Evolutionary conservation across 73 alveolate species (phyloP).

Genomic region (Paramecium biaurelia): DNA sequence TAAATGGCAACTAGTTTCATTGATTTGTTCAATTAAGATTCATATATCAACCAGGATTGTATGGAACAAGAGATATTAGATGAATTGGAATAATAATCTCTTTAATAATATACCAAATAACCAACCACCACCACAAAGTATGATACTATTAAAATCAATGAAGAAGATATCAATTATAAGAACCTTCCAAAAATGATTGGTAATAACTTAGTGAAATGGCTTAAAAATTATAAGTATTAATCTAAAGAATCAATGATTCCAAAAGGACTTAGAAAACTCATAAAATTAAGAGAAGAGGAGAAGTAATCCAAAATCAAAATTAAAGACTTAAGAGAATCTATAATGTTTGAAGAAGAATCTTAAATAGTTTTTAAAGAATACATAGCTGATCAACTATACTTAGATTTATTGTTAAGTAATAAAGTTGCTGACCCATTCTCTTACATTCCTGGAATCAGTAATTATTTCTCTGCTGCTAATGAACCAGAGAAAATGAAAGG

Average conservation of each 20-base stretch:
- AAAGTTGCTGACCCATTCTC: not conserved
- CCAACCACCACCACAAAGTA: not conserved
- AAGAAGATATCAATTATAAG: not conserved
- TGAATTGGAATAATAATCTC: not conserved
- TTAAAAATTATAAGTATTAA: not conserved
- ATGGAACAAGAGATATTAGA: not conserved
- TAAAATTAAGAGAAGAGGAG: not conserved
- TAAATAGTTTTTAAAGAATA: not conserved
- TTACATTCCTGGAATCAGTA: not conserved
- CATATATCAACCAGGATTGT: not conserved
- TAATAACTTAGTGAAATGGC: not conserved
- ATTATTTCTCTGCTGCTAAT: not conserved
- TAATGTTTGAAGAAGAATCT: not conserved
- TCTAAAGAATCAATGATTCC: not conserved
- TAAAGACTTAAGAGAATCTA: not conserved
- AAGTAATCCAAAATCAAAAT: not conserved
- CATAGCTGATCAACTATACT: not conserved
- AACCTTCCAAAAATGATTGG: not conserved
- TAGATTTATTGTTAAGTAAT: not conserved
- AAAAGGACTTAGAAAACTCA: not conserved
- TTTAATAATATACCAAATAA: not conserved
- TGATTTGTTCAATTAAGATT: not conserved
- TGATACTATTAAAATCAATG: not conserved
- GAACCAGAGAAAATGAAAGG: constrained; percentile 2
- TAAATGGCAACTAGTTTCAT: not conserved